Conservation (phyloP, 371 early-diverging fungal species). For the Amoeboaphelidium protococcarum region DNA sequence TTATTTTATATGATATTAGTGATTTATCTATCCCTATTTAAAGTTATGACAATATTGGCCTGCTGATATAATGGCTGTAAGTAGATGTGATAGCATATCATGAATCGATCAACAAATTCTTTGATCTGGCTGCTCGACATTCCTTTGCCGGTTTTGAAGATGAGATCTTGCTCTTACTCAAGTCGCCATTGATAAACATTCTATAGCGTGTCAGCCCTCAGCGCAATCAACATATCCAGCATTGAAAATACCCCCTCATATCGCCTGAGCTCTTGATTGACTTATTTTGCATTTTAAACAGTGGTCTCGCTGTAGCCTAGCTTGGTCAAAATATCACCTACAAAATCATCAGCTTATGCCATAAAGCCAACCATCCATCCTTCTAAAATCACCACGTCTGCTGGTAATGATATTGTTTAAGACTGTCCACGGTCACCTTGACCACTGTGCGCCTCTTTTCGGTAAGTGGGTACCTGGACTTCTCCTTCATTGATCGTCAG, state of each 20-base stretch:
- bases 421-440: conserved; percentile 42
- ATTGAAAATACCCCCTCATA: not conserved
- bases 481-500: conserved; percentile 7
- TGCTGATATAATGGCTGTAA: too few species aligned
- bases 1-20: too few species aligned
- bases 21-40: too few species aligned
- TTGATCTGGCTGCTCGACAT: not conserved
- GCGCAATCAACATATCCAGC: not conserved
- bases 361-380: conserved; percentile 83
- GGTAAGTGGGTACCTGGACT: conserved; percentile 38
- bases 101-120: not conserved
- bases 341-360: conserved; percentile 12
- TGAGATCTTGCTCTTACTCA: not conserved
- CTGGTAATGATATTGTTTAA: conserved; percentile 29
- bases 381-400: conserved; percentile 63
- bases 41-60: too few species aligned
- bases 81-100: not conserved
- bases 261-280: not conserved
- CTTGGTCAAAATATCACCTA: conserved; percentile 1
- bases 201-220: not conserved
- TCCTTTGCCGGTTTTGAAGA: not conserved
- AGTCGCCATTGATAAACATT: not conserved
- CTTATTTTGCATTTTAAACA: not conserved
- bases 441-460: conserved; percentile 44
- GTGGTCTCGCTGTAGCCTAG: not conserved